Evolutionary conservation across 164 flowering plant genomes (phyloP).

Genomic region (Chimonanthus praecox): DNA sequence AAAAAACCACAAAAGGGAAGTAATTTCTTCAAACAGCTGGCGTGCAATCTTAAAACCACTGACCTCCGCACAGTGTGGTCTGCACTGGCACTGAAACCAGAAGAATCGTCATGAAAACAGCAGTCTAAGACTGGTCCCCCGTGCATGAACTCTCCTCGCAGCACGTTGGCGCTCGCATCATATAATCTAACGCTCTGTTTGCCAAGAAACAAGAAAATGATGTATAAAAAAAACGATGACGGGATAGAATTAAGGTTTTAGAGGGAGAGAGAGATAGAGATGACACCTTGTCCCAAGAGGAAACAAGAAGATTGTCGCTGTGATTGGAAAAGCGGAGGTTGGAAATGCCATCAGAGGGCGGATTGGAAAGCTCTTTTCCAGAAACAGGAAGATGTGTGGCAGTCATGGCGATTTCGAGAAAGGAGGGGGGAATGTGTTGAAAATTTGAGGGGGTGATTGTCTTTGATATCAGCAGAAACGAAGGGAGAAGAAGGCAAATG

Average conservation of each 20-base stretch:
- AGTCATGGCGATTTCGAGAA: conserved; percentile 28
- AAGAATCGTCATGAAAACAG: conserved; percentile 96
- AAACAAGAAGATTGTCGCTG: conserved; percentile 91
- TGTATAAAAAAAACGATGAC: background rate
- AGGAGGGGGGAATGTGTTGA: too few relatives aligned
- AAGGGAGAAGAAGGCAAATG: too few relatives aligned
- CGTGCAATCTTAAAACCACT: conserved; percentile 16
- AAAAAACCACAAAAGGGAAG: background rate
- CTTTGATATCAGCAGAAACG: too few relatives aligned
- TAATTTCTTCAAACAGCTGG: background rate
- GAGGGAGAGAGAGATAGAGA: background rate
- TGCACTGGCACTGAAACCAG: conserved; percentile 79
- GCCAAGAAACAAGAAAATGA: background rate
- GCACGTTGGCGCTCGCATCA: conserved; percentile 70
- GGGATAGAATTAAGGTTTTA: background rate
- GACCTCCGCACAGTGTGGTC: conserved; percentile 91
- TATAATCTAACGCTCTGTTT: conserved; percentile 75
- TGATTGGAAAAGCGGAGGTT: conserved; percentile 93
- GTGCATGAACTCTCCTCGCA: conserved; percentile 92
- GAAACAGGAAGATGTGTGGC: conserved; percentile 39
- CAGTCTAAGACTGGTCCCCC: conserved; percentile 88
- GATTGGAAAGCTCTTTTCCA: conserved; percentile 77
- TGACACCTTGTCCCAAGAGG: conserved; percentile 93
- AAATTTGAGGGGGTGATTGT: too few relatives aligned
- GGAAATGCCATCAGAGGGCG: conserved; percentile 91